Percentiles rank a stretch among this genome's conserved stretches.
phyloP scores from a whole-genome alignment of 306 rosid genomes.

The Vigna nakashimae region DNA sequence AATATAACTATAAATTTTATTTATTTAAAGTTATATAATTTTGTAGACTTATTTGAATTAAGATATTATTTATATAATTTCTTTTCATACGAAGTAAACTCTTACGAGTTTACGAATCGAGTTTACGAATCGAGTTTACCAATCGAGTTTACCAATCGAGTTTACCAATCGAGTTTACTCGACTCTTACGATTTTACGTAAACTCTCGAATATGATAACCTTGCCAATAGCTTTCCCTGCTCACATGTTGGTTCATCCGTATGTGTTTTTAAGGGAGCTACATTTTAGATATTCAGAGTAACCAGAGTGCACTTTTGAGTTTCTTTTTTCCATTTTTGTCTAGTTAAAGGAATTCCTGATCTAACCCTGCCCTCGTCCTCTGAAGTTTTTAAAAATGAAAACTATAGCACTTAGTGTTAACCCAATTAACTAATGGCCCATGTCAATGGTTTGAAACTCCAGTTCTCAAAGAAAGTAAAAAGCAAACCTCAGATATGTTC shows the following conservation, averaged over 20 bases:
- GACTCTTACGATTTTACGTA: too few species aligned
- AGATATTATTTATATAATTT: too few species aligned
- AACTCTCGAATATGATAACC: too few species aligned
- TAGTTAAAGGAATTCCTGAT: background rate
- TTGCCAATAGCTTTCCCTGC: background rate
- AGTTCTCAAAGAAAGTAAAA: conserved; percentile 29
- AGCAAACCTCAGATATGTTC: conserved; percentile 90
- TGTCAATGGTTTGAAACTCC: conserved; percentile 36
- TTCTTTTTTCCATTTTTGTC: background rate
- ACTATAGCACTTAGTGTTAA: conserved; percentile 35
- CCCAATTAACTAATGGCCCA: conserved; percentile 35
- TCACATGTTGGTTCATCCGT: background rate
- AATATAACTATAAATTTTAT: too few species aligned
- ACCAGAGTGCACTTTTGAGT: background rate
- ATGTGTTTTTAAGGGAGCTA: background rate
- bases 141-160: too few species aligned
- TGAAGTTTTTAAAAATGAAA: background rate
- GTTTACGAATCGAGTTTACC: too few species aligned
- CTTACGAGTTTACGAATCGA: too few species aligned
- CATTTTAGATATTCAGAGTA: background rate
- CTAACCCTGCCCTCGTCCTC: background rate
- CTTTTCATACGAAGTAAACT: too few species aligned
- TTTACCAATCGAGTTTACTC: too few species aligned
- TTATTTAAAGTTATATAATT: too few species aligned
- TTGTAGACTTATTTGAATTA: too few species aligned